These are phyloP conservation scores for Diphasiastrum complanatum DNA, from an alignment of 83 land plant genomes.

Conservation along the genomic window DNA sequence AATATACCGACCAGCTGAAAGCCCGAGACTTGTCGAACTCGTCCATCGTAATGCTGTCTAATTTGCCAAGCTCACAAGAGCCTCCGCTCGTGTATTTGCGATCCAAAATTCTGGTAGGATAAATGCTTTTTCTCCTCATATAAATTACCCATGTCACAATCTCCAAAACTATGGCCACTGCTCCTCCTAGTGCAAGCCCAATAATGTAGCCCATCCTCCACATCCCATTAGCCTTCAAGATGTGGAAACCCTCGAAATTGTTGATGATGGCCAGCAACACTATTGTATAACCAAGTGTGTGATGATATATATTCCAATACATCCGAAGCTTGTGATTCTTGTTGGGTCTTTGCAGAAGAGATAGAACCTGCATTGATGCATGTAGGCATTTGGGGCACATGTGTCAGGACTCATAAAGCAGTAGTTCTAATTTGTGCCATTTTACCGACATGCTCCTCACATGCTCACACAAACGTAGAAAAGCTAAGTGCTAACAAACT, in stretches of 20 bases:
- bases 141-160: conserved; percentile 32
- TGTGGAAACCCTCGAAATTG: conserved; percentile 69
- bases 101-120: no score
- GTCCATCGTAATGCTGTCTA: no score
- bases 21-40: no score
- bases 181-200: conserved; percentile 41
- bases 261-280: conserved; percentile 70
- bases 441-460: no score
- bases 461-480: no score
- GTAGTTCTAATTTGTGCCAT: background rate
- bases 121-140: no score
- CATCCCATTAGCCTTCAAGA: conserved; percentile 36
- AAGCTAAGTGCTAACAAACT: no score
- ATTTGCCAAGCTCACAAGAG: no score
- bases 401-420: background rate
- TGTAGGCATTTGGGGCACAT: background rate
- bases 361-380: conserved; percentile 43
- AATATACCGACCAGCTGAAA: no score
- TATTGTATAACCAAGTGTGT: conserved; percentile 70
- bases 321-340: conserved; percentile 62
- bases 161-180: conserved; percentile 21
- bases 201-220: conserved; percentile 43
- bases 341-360: conserved; percentile 71
- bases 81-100: no score
- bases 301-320: conserved; percentile 96